A percentile compares a stretch with the other conserved stretches of the same genome.
phyloP scores from a whole-genome alignment of 176 grass and related monocot species.

The Avena insularis region DNA sequence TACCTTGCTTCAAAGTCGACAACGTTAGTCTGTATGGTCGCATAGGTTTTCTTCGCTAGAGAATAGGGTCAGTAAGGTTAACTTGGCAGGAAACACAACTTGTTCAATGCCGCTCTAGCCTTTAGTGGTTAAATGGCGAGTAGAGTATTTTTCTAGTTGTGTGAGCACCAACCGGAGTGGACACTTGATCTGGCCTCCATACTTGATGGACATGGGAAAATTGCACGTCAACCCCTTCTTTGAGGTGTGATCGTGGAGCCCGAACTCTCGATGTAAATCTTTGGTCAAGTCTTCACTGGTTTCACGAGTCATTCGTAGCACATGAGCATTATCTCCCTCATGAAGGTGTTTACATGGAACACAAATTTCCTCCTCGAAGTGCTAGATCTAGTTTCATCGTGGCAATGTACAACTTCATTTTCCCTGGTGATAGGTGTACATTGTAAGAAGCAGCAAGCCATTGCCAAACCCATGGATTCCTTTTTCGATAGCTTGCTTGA shows the following conservation, averaged over 20 bases:
- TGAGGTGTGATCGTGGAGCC: background rate
- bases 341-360: background rate
- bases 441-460: background rate
- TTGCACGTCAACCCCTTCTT: no score
- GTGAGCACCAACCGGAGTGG: background rate
- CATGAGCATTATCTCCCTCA: background rate
- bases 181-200: background rate
- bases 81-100: no score
- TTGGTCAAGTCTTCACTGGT: background rate
- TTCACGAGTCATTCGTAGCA: background rate
- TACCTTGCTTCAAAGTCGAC: background rate
- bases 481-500: background rate
- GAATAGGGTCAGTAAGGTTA: background rate
- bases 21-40: rapidly evolving
- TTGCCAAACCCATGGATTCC: no score
- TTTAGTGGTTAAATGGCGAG: background rate
- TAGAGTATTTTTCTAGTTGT: no score
- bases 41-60: background rate
- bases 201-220: background rate
- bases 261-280: background rate
- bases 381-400: background rate
- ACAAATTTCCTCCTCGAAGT: background rate
- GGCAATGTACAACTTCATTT: background rate
- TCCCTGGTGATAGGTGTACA: background rate
- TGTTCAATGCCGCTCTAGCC: background rate